Conservation (phyloP, 176 grass and related monocot genomes). For the Oryza meyeriana region DNA sequence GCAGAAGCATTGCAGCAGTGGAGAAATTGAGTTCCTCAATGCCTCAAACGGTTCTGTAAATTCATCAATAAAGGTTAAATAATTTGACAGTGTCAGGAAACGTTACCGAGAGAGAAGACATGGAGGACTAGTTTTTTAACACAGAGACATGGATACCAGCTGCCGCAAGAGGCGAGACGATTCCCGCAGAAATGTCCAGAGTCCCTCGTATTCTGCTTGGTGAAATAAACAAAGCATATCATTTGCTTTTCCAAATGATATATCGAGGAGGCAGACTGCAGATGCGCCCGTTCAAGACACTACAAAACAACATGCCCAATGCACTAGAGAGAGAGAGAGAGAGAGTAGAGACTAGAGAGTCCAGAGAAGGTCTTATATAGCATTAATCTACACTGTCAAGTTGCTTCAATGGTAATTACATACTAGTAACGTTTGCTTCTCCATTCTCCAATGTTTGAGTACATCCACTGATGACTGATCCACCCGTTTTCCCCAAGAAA, state of each 20-base stretch:
- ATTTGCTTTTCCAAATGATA: constrained; percentile 12
- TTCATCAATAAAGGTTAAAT: not conserved
- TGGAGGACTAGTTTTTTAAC: not conserved
- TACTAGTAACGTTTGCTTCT: not conserved
- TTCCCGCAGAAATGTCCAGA: constrained; percentile 35
- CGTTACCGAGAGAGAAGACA: not conserved
- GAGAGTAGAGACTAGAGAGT: not conserved
- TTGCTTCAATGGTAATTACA: constrained; percentile 17
- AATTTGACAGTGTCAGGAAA: not conserved
- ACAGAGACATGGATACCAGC: constrained; percentile 8
- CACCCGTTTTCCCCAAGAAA: constrained; percentile 9
- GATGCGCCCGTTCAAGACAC: not conserved
- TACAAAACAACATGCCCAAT: constrained; percentile 32
- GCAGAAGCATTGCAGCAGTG: no score
- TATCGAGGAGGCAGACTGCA: constrained; percentile 18
- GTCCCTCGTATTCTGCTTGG: constrained; percentile 37
- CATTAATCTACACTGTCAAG: constrained; percentile 35
- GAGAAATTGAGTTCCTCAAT: not conserved
- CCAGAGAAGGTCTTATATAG: not conserved
- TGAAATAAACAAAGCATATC: constrained; percentile 18
- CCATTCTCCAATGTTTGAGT: not conserved
- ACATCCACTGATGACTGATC: not conserved
- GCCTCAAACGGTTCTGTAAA: not conserved
- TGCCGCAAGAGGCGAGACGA: not conserved
- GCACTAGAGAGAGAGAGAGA: not conserved